Evolutionary conservation across 2,329 filamentous ascomycete genomes (phyloP), one percentile per base, ranked within the genome.

Genomic region (Escovopsis sp.): DNA sequence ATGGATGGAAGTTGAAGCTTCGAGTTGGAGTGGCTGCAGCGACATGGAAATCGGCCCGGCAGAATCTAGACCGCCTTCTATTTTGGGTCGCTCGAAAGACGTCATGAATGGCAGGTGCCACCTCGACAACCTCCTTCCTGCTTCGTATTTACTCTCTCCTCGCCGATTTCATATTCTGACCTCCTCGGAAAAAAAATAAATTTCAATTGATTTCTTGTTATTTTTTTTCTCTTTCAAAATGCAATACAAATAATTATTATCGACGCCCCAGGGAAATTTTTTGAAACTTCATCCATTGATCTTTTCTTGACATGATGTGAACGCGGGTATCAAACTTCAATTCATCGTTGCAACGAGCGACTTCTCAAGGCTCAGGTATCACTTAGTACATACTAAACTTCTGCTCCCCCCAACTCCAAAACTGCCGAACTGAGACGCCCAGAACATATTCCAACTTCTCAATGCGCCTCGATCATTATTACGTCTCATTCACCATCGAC

Each of bases 51-150:
- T 30, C 27, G 27, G 11, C 3, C 9, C 16, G 41, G 47, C 45
- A 43, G 43, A 49, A 46, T 16, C 5, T 10, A 38, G 41, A 49
- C 47, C 47, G 47, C 47, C 40, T 49, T 16, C 47, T 32, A 5
- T 36, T 45, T 39, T 37, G 39, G 41, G 34, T 36, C 7, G 9
- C 16, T 11, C 8, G 7, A 3, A 11, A 30, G 27, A 30, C 27
- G 27, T 30, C 27, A 30, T 30, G 27, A 9, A 20, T 11, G 27
- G 27, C 27, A 30, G 27, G 27, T 11, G 27, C 27, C 27, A 30
- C 11, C 27, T 4, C 20, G 27, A 11, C 27, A 9, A 30, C 27
- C 7, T 35, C 15, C 33, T 14, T 35, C n/a, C 33, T 35, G 9
- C 9, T 35, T 13, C 7, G 5, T 4, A 14, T n/a, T n/a, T n/a